Conservation (phyloP, 768 basidiomycete species). For the Strobilomyces dryophilus region DNA sequence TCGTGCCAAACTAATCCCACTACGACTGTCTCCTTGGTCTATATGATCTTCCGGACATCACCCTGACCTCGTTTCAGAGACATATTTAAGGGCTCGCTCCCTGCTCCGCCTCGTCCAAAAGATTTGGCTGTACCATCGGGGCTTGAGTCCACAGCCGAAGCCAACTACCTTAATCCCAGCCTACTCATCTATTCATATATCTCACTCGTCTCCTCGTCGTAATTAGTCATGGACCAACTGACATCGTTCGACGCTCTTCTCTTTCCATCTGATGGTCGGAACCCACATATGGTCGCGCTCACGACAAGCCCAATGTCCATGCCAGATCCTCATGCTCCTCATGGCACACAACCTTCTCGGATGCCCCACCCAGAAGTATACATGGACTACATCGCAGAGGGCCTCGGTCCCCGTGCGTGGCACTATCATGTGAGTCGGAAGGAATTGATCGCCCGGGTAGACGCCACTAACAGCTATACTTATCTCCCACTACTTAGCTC, state of each 20-base stretch:
- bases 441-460: slow-evolving; percentile 12
- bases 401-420: slow-evolving; percentile 65
- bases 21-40: slow-evolving; percentile 23
- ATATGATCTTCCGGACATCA: slow-evolving; percentile 25
- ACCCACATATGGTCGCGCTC: slow-evolving; percentile 66
- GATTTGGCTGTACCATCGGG: slow-evolving; percentile 21
- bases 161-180: slow-evolving; percentile 18
- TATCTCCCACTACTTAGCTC: slow-evolving; percentile 41
- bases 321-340: slow-evolving; percentile 42
- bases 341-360: slow-evolving; percentile 46
- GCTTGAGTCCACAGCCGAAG: slow-evolving; percentile 11
- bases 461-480: slow-evolving; percentile 16
- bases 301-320: slow-evolving; percentile 62
- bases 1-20: slow-evolving; percentile 34
- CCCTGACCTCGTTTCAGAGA: slow-evolving; percentile 40
- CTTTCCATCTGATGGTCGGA: slow-evolving; percentile 74
- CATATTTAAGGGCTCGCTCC: slow-evolving; percentile 26
- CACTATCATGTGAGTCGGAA: slow-evolving; percentile 57
- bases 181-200: slow-evolving; percentile 15
- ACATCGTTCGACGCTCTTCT: slow-evolving; percentile 66
- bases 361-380: slow-evolving; percentile 82
- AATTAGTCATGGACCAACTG: slow-evolving; percentile 56
- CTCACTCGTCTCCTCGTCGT: slow-evolving; percentile 10
- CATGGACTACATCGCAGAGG: slow-evolving; percentile 84
- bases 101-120: slow-evolving; percentile 12